Evolutionary conservation across 192 early-diverging fungal genomes (phyloP).

Genomic region (Glomus cerebriforme): DNA sequence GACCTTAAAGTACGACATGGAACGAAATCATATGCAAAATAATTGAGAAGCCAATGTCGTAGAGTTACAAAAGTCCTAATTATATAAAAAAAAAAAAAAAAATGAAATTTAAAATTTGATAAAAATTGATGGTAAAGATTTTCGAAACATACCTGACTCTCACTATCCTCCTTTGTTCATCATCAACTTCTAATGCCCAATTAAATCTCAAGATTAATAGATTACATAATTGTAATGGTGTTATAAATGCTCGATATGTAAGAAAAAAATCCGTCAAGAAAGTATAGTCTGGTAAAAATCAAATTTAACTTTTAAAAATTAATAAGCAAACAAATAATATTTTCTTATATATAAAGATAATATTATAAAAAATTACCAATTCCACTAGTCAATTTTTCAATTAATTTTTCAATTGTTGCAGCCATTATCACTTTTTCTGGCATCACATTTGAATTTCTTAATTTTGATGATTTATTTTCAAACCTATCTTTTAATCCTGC

Average conservation of each 20-base stretch:
- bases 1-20: slow-evolving; percentile 41
- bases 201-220: slow-evolving; percentile 55
- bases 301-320: neutral
- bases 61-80: slow-evolving; percentile 57
- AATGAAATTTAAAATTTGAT: neutral
- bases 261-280: slow-evolving; percentile 67
- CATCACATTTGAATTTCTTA: too few species aligned
- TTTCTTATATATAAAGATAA: neutral
- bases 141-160: slow-evolving; percentile 38
- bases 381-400: slow-evolving; percentile 56
- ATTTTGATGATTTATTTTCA: neutral
- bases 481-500: neutral
- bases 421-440: slow-evolving; percentile 45
- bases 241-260: slow-evolving; percentile 60
- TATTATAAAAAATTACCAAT: slow-evolving; percentile 41
- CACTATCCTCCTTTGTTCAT: slow-evolving; percentile 50
- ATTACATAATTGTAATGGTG: slow-evolving; percentile 53
- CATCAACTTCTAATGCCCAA: slow-evolving; percentile 55
- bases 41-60: slow-evolving; percentile 64
- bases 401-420: slow-evolving; percentile 58
- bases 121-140: neutral
- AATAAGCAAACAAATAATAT: neutral
- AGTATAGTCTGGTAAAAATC: slow-evolving; percentile 47
- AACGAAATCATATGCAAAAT: slow-evolving; percentile 60
- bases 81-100: too few species aligned